phyloP scores from a whole-genome alignment of 331 rosid genomes.

The Malus hybrid region DNA sequence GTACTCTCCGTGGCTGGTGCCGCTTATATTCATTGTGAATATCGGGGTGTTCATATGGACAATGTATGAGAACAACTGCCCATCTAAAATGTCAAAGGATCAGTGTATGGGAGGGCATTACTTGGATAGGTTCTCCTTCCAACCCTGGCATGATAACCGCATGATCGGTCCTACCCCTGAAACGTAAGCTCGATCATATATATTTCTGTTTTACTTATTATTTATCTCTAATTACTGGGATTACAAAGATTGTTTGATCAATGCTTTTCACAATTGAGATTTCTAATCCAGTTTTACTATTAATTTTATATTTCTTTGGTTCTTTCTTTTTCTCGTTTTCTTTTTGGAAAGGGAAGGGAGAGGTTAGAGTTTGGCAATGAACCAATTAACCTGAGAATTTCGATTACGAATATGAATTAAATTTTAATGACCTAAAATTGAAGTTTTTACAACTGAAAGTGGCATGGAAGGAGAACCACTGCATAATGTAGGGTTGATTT shows the following conservation, averaged over 20 bases:
- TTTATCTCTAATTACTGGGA: neutral
- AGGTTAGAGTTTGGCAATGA: no score
- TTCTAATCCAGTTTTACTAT: neutral
- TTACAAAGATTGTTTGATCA: neutral
- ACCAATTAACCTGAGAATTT: no score
- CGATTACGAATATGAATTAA: no score
- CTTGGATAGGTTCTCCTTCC: slow-evolving; percentile 61
- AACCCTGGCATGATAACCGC: slow-evolving; percentile 54
- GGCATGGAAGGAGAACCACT: neutral
- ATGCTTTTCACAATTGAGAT: neutral
- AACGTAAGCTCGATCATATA: slow-evolving; percentile 24
- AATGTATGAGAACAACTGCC: slow-evolving; percentile 75
- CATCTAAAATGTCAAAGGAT: slow-evolving; percentile 10
- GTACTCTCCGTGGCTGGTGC: slow-evolving; percentile 69
- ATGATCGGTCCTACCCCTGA: slow-evolving; percentile 64
- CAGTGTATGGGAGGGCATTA: slow-evolving; percentile 21
- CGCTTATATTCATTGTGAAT: slow-evolving; percentile 47
- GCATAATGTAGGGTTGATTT: neutral
- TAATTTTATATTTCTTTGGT: no score
- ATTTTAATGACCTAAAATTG: neutral
- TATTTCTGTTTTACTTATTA: neutral
- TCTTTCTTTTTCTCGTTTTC: no score
- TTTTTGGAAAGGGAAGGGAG: no score
- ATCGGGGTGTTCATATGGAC: slow-evolving; percentile 41
- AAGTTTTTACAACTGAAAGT: neutral